phyloP scores from a whole-genome alignment of 2,329 filamentous ascomycete genomes.

The Nakataea oryzae region DNA sequence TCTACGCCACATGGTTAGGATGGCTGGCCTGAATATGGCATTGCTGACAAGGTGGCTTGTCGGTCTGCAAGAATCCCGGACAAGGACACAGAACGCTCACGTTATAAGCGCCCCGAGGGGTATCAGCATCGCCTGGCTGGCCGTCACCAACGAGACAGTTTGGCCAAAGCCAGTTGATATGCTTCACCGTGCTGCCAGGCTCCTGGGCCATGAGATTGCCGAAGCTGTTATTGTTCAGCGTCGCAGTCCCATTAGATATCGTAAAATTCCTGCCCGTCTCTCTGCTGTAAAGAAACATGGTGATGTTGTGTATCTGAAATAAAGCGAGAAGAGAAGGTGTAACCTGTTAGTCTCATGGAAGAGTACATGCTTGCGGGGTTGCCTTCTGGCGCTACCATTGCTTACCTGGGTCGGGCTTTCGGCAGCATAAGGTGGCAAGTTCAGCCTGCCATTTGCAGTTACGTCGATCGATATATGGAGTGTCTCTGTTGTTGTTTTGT shows the following conservation, averaged over 20 bases:
- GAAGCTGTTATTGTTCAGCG: constrained; percentile 45
- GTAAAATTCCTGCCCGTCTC: constrained; percentile 56
- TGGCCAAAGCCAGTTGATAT: constrained; percentile 64
- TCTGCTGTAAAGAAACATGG: constrained; percentile 57
- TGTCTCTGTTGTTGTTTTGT: constrained; percentile 27
- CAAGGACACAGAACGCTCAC: constrained; percentile 21
- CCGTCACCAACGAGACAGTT: constrained; percentile 55
- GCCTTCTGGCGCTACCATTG: background rate
- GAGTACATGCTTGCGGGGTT: background rate
- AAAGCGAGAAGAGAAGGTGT: background rate
- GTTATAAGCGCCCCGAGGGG: constrained; percentile 53
- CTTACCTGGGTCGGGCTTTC: constrained; percentile 33
- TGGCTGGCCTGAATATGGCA: background rate
- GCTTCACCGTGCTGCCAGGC: constrained; percentile 58
- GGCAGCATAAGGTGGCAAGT: constrained; percentile 42
- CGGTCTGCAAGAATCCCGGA: background rate
- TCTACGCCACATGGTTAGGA: constrained; percentile 23
- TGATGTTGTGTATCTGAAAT: constrained; percentile 48
- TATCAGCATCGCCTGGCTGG: constrained; percentile 29
- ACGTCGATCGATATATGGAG: constrained; percentile 60
- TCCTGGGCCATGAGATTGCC: constrained; percentile 56
- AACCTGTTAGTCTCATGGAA: too few species aligned
- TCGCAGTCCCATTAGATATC: constrained; percentile 51
- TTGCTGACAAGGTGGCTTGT: background rate
- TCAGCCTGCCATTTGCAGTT: constrained; percentile 52